These are phyloP conservation scores for Trichoderma sp. DNA, from an alignment of 2,329 filamentous ascomycete species.

Conservation along the genomic window DNA sequence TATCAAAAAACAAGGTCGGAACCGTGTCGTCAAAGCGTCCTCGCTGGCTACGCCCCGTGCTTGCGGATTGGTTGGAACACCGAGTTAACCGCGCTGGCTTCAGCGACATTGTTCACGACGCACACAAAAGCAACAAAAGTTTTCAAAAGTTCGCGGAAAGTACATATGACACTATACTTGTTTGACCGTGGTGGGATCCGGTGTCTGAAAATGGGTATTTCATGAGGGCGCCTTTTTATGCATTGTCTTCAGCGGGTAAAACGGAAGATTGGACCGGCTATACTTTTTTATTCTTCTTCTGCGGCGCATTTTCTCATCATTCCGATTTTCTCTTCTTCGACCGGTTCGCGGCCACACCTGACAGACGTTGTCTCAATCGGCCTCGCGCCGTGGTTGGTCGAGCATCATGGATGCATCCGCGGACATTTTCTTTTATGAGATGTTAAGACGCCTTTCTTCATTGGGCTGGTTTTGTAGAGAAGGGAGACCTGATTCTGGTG, in stretches of 20 bases:
- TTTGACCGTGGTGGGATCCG: conserved; percentile 33
- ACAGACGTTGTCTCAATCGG: not conserved
- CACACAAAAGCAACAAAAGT: conserved; percentile 24
- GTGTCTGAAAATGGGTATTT: conserved; percentile 36
- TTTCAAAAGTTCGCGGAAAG: conserved; percentile 37
- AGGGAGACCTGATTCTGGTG: not conserved
- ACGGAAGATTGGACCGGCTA: conserved; percentile 31
- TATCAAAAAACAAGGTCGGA: conserved; percentile 20
- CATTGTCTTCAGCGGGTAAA: conserved; percentile 46
- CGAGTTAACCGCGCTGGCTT: conserved; percentile 6
- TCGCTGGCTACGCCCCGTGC: not conserved
- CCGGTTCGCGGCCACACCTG: conserved; percentile 25
- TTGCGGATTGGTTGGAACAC: conserved; percentile 24
- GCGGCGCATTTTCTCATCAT: conserved; percentile 29
- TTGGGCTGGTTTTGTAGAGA: conserved; percentile 32
- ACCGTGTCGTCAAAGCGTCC: conserved; percentile 1
- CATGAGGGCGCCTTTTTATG: conserved; percentile 43
- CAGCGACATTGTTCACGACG: conserved; percentile 29
- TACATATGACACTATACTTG: conserved; percentile 38
- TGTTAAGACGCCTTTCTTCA: conserved; percentile 31
- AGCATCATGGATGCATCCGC: conserved; percentile 5
- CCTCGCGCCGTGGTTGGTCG: not conserved
- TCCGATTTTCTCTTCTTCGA: conserved; percentile 24
- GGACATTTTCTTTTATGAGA: conserved; percentile 29
- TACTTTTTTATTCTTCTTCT: conserved; percentile 20